A percentile compares a stretch with the other conserved stretches of the same genome.
Evolutionary conservation across 2,329 filamentous ascomycete genomes (phyloP).

Genomic region (Claviceps sp.): DNA sequence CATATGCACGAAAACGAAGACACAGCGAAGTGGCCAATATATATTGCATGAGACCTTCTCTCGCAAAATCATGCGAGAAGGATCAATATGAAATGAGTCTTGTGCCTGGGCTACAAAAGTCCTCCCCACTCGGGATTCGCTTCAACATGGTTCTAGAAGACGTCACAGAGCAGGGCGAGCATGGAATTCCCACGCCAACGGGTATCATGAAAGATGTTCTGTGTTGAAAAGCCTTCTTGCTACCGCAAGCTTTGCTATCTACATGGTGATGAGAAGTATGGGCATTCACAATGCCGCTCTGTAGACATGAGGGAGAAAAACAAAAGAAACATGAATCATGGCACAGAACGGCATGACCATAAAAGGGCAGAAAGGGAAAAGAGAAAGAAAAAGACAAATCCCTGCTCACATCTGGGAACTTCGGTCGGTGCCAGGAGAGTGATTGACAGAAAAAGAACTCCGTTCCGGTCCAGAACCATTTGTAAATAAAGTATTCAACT

Average conservation of each 20-base stretch:
- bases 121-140: not conserved
- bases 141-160: not conserved
- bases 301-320: not conserved
- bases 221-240: not conserved
- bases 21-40: no score
- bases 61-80: no score
- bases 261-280: slow-evolving; percentile 1
- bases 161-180: not conserved
- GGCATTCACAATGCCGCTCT: not conserved
- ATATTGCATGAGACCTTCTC: no score
- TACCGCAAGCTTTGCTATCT: not conserved
- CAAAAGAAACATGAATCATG: not conserved
- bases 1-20: no score
- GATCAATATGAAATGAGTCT: no score
- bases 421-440: not conserved
- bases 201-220: not conserved
- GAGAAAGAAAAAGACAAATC: not conserved
- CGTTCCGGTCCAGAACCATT: slow-evolving; percentile 16
- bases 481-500: slow-evolving; percentile 16
- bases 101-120: no score
- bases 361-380: not conserved
- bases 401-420: not conserved
- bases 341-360: no score
- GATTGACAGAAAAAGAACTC: slow-evolving; percentile 14
- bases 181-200: not conserved